These are phyloP conservation scores for Nemania sp. DNA, from an alignment of 2,329 filamentous ascomycete species.

Conservation along the genomic window DNA sequence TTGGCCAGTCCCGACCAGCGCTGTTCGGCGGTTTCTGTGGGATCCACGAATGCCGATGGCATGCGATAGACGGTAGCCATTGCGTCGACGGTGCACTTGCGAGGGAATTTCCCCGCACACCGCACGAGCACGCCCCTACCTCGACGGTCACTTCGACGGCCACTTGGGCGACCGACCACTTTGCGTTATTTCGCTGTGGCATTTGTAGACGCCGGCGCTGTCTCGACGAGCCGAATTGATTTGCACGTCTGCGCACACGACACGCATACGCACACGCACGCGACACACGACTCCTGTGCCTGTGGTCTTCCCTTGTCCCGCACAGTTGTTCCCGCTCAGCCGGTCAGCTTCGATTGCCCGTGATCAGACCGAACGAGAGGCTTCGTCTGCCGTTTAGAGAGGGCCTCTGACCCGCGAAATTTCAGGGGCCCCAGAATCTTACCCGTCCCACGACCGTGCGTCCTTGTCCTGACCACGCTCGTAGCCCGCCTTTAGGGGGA, in stretches of 20 bases:
- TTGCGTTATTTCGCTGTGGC: no score
- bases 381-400: slow-evolving; percentile 21
- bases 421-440: slow-evolving; percentile 28
- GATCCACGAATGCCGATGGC: slow-evolving; percentile 60
- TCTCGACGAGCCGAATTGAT: background rate
- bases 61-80: slow-evolving; percentile 57
- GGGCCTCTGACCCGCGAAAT: slow-evolving; percentile 31
- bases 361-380: slow-evolving; percentile 8
- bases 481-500: slow-evolving; percentile 39
- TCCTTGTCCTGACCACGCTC: slow-evolving; percentile 22
- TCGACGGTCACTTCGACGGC: slow-evolving; percentile 1
- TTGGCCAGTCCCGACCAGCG: background rate
- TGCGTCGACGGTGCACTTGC: slow-evolving; percentile 59
- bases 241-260: slow-evolving; percentile 13
- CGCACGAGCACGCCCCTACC: slow-evolving; percentile 46
- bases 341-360: slow-evolving; percentile 7
- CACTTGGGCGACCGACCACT: no score
- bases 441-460: background rate
- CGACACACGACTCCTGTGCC: no score
- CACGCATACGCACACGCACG: slow-evolving; percentile 1
- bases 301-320: slow-evolving; percentile 14
- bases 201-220: background rate
- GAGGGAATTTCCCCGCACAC: slow-evolving; percentile 63
- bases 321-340: slow-evolving; percentile 20
- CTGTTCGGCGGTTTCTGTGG: slow-evolving; percentile 9